A percentile compares a stretch with the other conserved stretches of the same genome.
phyloP scores from a whole-genome alignment of 345 rosid genomes.

The Aquilaria yunnanensis region DNA sequence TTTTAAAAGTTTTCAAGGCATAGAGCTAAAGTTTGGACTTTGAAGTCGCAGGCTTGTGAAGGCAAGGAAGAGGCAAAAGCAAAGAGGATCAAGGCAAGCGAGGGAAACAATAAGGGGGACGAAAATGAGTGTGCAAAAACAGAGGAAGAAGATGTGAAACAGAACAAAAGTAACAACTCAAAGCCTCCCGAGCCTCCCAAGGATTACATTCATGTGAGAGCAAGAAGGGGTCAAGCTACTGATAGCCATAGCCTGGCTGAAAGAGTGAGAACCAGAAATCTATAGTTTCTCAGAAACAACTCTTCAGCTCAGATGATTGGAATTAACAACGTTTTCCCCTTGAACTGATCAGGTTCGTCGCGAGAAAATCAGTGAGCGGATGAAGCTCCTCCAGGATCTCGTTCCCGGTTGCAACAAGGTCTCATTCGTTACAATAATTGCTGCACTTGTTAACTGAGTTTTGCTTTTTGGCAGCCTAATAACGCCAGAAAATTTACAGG shows the following conservation, averaged over 20 bases:
- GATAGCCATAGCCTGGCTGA: constrained; percentile 97
- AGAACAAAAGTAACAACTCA: constrained; percentile 9
- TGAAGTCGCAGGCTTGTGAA: constrained; percentile 24
- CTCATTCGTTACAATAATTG: background rate
- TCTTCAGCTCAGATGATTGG: background rate
- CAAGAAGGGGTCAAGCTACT: constrained; percentile 93
- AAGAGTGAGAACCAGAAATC: constrained; percentile 47
- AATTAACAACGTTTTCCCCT: constrained; percentile 2
- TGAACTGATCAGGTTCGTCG: constrained; percentile 54
- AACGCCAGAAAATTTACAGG: constrained; percentile 29
- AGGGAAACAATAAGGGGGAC: constrained; percentile 17
- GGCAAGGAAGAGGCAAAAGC: constrained; percentile 22
- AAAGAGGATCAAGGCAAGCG: constrained; percentile 37
- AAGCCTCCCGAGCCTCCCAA: constrained; percentile 47
- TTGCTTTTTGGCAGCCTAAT: background rate
- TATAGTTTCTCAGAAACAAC: background rate
- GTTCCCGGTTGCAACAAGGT: constrained; percentile 99
- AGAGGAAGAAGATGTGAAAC: constrained; percentile 31
- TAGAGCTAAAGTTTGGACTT: background rate
- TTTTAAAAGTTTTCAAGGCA: background rate
- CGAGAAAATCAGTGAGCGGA: constrained; percentile 94
- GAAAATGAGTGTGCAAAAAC: constrained; percentile 21
- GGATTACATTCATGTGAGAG: constrained; percentile 88
- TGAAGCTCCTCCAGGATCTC: constrained; percentile 95
- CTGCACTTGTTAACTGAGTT: background rate